Evolutionary conservation across 139 green algal genomes (phyloP), one percentile per base, ranked within the genome.

Genomic region (Chlamydomonas applanata): DNA sequence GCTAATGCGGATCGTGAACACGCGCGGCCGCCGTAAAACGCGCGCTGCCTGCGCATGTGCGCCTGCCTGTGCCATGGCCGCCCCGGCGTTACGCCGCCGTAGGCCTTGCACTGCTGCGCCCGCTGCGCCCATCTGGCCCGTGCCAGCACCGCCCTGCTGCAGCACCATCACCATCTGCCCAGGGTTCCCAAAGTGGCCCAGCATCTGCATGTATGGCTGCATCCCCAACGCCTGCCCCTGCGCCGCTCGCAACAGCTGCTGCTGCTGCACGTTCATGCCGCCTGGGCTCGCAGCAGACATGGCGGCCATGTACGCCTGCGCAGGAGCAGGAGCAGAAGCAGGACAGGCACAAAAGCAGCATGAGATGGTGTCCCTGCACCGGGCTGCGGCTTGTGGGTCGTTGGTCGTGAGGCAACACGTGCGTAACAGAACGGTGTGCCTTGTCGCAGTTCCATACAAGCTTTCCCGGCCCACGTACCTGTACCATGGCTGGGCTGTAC

Each of bases 1-100:
- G 81, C 82, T 88, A 62, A 94, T 82, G 19, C 82, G 82, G n/a
- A 92, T 78, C 11, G 63, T 79, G 32, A 90, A 63, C 25, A 88
- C 73, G 52, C 83, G 84, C 14, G 86, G 72, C 25, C 69, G 72
- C n/a, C 74, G 75, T 7, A n/a, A 25, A 14, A 40, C 54, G 5
- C 29, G 77, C n/a, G 65, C 3, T 1, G 16, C 35, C 30, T 3
- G 16, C 20, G 69, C 25, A 14, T 4, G 24, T 9, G 66, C 53
- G 24, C 11, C 53, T 61, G 53, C 62, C 32, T 46, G 36, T 13
- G 33, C 62, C 17, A 32, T 36, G 5, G 27, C 62, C 30, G 62
- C 33, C 9, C 5, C 33, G 29, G 62, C 62, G 62, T 69, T 69
- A 33, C 49, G 5, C n/a, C 72, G n/a, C 25, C 20, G 16, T 22